These are phyloP conservation scores for Phytophthora citricola DNA, from an alignment of 352 stramenopile genomes.

Conservation along the genomic window DNA sequence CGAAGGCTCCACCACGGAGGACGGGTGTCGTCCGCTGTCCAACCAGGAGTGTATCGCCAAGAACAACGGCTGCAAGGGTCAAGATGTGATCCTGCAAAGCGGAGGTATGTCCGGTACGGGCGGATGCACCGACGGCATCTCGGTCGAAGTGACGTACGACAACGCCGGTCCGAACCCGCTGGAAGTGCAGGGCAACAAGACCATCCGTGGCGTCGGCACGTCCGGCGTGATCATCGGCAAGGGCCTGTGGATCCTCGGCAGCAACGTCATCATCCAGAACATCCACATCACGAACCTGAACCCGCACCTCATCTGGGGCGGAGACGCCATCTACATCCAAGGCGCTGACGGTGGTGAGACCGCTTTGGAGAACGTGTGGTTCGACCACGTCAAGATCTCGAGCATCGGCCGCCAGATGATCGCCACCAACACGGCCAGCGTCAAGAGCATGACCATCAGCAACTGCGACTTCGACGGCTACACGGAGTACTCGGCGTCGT, in stretches of 20 bases:
- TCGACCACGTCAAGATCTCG: no score
- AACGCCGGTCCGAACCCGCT: not conserved
- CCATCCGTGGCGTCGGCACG: not conserved
- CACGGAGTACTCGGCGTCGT: not conserved
- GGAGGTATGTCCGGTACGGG: not conserved
- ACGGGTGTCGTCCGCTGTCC: not conserved
- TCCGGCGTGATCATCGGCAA: not conserved
- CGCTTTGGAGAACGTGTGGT: no score
- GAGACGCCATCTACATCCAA: no score
- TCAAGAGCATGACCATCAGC: constrained; percentile 1
- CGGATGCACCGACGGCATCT: not conserved
- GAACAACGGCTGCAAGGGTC: not conserved
- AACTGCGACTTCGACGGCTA: constrained; percentile 1
- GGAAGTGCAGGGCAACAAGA: not conserved
- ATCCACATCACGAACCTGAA: constrained; percentile 1
- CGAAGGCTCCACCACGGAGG: not conserved
- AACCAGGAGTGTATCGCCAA: constrained; percentile 2
- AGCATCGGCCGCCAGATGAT: no score
- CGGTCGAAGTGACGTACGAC: not conserved
- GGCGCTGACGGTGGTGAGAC: no score
- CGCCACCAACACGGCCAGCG: not conserved
- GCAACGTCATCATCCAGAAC: not conserved
- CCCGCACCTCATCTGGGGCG: no score
- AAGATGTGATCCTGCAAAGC: not conserved
- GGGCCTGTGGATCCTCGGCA: not conserved